Evolutionary conservation across 2,329 filamentous ascomycete species (phyloP), one percentile per base, ranked within the genome.

Genomic region (Aspergillus quadrilineatus): DNA sequence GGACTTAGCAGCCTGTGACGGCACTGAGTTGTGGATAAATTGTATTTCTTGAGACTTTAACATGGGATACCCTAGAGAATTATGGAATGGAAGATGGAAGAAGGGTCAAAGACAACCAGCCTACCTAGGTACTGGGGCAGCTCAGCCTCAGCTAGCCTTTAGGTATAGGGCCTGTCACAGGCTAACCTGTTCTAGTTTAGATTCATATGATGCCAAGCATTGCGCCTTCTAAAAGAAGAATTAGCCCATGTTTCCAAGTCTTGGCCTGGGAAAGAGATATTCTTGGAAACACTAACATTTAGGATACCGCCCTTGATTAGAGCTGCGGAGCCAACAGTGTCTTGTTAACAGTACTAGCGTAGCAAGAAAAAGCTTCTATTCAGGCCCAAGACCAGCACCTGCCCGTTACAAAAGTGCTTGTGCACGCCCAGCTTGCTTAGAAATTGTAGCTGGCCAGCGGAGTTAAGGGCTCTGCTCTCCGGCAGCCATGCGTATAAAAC

Each of bases 211-310:
- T 29, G 56, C 56, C 56, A 53, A 58, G 56, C 42, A 28, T 9
- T 52, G 42, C 32, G 29, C 53, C 43, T 58, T 17, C 56, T 45
- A 8, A 15, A 45, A 34, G n/a, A 14, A 44, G 56, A 6, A 44
- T 46, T 46, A 39, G 43, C 22, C 12, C 12, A 3, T 2, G 4
- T 28, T 2, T 2, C 3, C 7, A 1, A 22, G 2, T 22, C 22
- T 22, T 22, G 22, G 22, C 22, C 22, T 22, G 22, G 30, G 30
- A 34, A 8, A 34, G 30, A 10, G 30, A 7, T 34, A 34, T 34
- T 7, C 30, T 34, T 22, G 22, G 22, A 22, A 17, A 22, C 22
- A 22, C 22, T 22, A 22, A 22, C 22, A 22, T 22, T 17, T 22
- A 22, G 22, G 22, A 22, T 3, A 22, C 22, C 22, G 22, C 22